Conservation (phyloP, 2,329 filamentous ascomycete species). For the Hypoxylon sp. region DNA sequence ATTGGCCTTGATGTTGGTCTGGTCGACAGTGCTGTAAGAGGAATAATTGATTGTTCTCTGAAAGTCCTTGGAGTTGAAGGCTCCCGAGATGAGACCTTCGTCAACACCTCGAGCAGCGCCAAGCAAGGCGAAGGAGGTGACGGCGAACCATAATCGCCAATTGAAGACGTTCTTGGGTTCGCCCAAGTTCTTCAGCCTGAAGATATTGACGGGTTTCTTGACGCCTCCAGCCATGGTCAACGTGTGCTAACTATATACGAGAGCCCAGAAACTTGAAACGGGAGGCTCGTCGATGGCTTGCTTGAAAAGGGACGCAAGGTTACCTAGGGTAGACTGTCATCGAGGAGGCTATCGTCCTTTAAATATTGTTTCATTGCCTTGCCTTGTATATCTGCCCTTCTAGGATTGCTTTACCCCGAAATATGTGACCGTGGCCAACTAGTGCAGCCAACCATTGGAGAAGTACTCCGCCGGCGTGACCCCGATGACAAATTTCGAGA, state of each 20-base stretch:
- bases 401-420: neutral
- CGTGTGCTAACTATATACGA: neutral
- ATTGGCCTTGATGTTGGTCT: slow-evolving; percentile 78
- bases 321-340: neutral
- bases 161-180: slow-evolving; percentile 80
- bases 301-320: neutral
- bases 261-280: slow-evolving; percentile 1
- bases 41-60: slow-evolving; percentile 68
- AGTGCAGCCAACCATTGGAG: slow-evolving; percentile 9
- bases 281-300: neutral
- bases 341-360: slow-evolving; percentile 5
- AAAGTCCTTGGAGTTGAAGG: slow-evolving; percentile 75
- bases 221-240: slow-evolving; percentile 48
- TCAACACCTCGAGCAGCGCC: slow-evolving; percentile 84
- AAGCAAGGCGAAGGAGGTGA: slow-evolving; percentile 78
- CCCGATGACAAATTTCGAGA: slow-evolving; percentile 18
- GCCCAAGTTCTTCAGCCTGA: slow-evolving; percentile 70
- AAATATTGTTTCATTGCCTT: slow-evolving; percentile 19
- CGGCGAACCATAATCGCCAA: slow-evolving; percentile 82
- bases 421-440: neutral
- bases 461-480: slow-evolving; percentile 18
- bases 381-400: neutral
- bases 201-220: slow-evolving; percentile 64
- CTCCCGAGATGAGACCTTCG: slow-evolving; percentile 80
- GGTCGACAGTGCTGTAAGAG: slow-evolving; percentile 62